Conservation (phyloP, 176 grass and related monocot species). For the Poa annua region DNA sequence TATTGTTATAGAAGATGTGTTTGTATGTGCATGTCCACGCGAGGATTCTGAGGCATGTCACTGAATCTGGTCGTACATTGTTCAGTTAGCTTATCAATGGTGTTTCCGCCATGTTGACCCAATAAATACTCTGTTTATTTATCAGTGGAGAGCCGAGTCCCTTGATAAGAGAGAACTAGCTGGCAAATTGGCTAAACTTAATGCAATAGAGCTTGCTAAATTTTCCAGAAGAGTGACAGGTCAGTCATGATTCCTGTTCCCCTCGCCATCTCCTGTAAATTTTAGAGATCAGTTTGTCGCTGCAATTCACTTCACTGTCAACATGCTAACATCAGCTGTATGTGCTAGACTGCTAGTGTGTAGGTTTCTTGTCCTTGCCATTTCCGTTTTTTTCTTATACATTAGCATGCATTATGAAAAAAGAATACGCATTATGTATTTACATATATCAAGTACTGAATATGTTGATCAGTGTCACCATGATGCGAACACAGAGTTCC, state of each 20-base stretch:
- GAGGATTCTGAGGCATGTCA: conserved; percentile 82
- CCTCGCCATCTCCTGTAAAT: conserved; percentile 23
- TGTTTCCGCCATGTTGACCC: conserved; percentile 37
- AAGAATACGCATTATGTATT: background rate
- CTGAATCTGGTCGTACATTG: conserved; percentile 28
- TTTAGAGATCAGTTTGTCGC: conserved; percentile 2
- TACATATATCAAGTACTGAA: conserved; percentile 23
- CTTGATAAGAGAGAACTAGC: conserved; percentile 92
- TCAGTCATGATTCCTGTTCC: conserved; percentile 36
- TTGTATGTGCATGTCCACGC: conserved; percentile 81
- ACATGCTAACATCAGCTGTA: conserved; percentile 19
- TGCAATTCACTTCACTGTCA: conserved; percentile 20
- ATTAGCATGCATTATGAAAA: conserved; percentile 21
- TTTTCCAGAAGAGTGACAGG: conserved; percentile 93
- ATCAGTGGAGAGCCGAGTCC: conserved; percentile 80
- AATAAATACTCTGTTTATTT: conserved; percentile 43
- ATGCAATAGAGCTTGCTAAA: conserved; percentile 92
- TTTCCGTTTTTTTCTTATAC: background rate
- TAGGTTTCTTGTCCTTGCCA: background rate
- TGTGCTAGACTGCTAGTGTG: conserved; percentile 30
- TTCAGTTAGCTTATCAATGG: conserved; percentile 18
- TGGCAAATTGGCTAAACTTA: conserved; percentile 98
- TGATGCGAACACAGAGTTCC: background rate
- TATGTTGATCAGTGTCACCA: conserved; percentile 21
- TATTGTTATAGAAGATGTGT: conserved; percentile 88